These are phyloP conservation scores for Suillus discolor DNA, from an alignment of 768 basidiomycete species.

Conservation along the genomic window DNA sequence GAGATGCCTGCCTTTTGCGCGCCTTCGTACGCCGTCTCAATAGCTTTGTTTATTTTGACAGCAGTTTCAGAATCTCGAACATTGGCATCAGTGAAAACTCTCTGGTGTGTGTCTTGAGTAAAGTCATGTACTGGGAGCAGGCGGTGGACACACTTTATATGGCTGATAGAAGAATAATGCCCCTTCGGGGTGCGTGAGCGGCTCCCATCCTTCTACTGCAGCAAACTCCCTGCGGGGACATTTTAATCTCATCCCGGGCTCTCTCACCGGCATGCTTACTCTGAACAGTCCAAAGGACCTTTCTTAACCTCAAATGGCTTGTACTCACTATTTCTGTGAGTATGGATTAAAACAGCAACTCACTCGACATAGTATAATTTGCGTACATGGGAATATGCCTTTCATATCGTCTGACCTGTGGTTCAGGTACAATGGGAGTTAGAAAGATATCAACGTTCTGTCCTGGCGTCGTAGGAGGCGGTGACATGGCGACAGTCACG, in stretches of 20 bases:
- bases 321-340: not conserved
- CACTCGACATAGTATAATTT: not conserved
- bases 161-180: conserved; percentile 52
- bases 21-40: not conserved
- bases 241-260: not conserved
- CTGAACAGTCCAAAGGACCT: not conserved
- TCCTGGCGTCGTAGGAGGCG: not conserved
- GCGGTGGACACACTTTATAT: conserved; percentile 35
- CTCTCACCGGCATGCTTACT: not conserved
- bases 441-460: not conserved
- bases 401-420: not conserved
- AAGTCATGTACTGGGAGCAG: not conserved
- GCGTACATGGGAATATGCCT: not conserved
- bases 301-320: not conserved
- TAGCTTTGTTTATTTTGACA: not conserved
- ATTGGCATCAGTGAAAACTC: conserved; percentile 16
- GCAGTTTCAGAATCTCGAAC: not conserved
- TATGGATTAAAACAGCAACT: not conserved
- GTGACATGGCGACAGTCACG: too few relatives aligned
- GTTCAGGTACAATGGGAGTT: conserved; percentile 1
- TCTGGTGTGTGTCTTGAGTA: not conserved
- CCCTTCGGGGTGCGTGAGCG: conserved; percentile 56
- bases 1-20: not conserved
- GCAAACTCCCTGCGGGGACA: not conserved
- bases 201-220: conserved; percentile 38